A percentile compares a stretch with the other conserved stretches of the same genome.
Conservation (phyloP, 2,329 filamentous ascomycete species). For the Cordyceps javanica region DNA sequence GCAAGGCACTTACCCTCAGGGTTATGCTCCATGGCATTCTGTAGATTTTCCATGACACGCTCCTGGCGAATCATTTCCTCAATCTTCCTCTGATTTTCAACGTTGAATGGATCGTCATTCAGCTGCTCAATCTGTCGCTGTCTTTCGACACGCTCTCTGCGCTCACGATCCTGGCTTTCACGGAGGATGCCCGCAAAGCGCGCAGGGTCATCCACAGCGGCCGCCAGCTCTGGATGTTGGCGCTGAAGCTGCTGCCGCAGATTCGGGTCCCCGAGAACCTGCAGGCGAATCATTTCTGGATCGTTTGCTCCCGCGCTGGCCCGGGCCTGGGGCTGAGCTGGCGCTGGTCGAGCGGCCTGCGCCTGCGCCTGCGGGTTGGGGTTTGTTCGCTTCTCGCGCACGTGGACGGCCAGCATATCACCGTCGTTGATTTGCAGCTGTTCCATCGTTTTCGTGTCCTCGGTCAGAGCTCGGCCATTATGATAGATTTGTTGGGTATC, state of each 20-base stretch:
- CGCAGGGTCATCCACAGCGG: constrained; percentile 66
- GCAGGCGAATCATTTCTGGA: constrained; percentile 75
- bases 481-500: constrained; percentile 79
- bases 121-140: constrained; percentile 77
- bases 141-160: constrained; percentile 67
- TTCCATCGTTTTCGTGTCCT: constrained; percentile 75
- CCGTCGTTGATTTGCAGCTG: constrained; percentile 76
- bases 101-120: constrained; percentile 91
- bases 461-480: constrained; percentile 74
- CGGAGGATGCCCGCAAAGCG: constrained; percentile 70
- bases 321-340: constrained; percentile 28
- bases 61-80: constrained; percentile 97
- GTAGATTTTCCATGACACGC: constrained; percentile 87
- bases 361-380: constrained; percentile 25
- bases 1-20: constrained; percentile 67
- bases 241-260: constrained; percentile 65
- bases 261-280: constrained; percentile 72
- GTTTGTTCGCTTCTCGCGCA: constrained; percentile 48
- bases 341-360: constrained; percentile 31
- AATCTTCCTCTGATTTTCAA: constrained; percentile 85
- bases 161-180: constrained; percentile 62
- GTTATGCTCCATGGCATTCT: constrained; percentile 95
- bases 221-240: constrained; percentile 70
- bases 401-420: constrained; percentile 87
- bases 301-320: constrained; percentile 45